phyloP scores from a whole-genome alignment of 2,329 filamentous ascomycete species.

The Cercospora zeae-maydis region DNA sequence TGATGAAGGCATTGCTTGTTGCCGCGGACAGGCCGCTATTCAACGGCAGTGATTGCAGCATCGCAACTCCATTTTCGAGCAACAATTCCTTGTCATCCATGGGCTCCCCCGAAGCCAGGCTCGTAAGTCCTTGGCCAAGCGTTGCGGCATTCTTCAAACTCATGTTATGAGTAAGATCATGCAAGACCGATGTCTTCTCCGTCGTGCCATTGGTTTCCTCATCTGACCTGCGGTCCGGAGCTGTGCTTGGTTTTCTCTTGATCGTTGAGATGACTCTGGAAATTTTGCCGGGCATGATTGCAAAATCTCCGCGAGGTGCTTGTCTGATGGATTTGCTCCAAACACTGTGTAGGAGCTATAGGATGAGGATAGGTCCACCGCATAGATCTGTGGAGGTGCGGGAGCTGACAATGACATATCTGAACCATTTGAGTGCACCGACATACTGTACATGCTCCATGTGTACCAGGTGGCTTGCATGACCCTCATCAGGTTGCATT shows the following conservation, averaged over 20 bases:
- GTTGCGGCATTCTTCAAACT: constrained; percentile 41
- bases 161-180: constrained; percentile 41
- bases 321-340: not conserved
- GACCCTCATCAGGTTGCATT: constrained; percentile 1
- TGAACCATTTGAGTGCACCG: not conserved
- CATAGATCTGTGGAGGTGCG: not conserved
- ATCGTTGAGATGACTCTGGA: constrained; percentile 46
- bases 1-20: constrained; percentile 52
- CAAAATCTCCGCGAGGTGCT: not conserved
- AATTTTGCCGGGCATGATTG: constrained; percentile 34
- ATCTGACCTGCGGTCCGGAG: constrained; percentile 48
- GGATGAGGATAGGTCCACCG: not conserved
- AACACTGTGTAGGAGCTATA: not conserved
- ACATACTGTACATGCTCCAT: not conserved
- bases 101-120: constrained; percentile 45
- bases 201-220: constrained; percentile 34
- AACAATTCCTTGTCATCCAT: constrained; percentile 48
- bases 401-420: not conserved
- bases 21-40: constrained; percentile 35
- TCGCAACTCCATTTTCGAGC: constrained; percentile 51
- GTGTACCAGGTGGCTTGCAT: constrained; percentile 4
- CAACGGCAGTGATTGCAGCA: constrained; percentile 50
- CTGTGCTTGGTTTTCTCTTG: constrained; percentile 45
- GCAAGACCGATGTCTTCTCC: constrained; percentile 42
- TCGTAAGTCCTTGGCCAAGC: constrained; percentile 41